Evolutionary conservation across 2,329 filamentous ascomycete species (phyloP), one percentile per base, ranked within the genome.

Genomic region (Sporothrix humicola): DNA sequence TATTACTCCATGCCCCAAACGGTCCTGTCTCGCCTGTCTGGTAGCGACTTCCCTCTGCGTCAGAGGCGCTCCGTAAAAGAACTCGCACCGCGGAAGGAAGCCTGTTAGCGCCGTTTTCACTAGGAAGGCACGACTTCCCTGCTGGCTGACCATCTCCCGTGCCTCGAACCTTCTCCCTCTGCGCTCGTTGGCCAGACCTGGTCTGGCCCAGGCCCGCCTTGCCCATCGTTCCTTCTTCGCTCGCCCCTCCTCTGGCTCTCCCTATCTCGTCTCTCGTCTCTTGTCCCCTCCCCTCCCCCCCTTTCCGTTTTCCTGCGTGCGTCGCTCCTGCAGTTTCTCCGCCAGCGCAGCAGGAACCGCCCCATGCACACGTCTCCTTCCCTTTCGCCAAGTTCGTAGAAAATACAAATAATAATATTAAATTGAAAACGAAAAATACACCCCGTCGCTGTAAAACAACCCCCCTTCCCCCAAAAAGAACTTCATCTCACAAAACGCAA

Each of bases 81-180:
- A 48, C n/a, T 52, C 65, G 46, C 46, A 68, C 46, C 48, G 65
- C 65, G 65, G 23, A 52, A 52, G 23, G 46, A 52, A 31, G 44
- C 65, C 65, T 50, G 37, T 52, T 50, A 68, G 65, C 65, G 65
- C 46, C 65, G 23, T 68, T 68, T 52, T 46, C 46, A 20, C 46
- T 12, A 59, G 50, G 17, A 20, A 44, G 54, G n/a, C 66, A 20
- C 58, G 61, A 58, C 58, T 23, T 66, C 48, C 58, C 66, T 58
- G 54, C 72, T 73, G 72, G 68, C 66, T 44, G 65, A 17, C 56
- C 58, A 46, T 59, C 61, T 54, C 69, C 52, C 69, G 72, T 48
- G 61, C 73, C 73, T 72, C 73, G 73, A 73, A 73, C 69, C 73
- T 73, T 73, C 72, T 58, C 48, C 65, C 48, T 48, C 48, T n/a